A percentile compares a stretch with the other conserved stretches of the same genome.
Evolutionary conservation across 352 stramenopile genomes (phyloP).

Genomic region (Phytophthora litchii): DNA sequence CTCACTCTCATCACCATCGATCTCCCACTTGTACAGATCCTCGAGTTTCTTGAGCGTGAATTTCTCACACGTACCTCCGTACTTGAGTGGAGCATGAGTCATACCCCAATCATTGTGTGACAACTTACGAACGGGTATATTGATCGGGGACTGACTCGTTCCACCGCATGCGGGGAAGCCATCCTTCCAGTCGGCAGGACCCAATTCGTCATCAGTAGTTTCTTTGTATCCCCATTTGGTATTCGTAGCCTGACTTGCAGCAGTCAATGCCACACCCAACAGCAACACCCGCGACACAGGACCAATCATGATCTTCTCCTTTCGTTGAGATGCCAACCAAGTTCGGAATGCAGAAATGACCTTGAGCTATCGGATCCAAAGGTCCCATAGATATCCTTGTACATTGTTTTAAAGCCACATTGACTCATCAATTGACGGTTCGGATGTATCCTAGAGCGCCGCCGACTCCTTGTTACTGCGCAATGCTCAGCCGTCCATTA

Average conservation of each 20-base stretch:
- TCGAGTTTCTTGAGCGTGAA: constrained; percentile 67
- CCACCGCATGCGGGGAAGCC: constrained; percentile 42
- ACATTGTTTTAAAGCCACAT: constrained; percentile 1
- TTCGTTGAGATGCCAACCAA: constrained; percentile 4
- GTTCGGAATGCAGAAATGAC: constrained; percentile 9
- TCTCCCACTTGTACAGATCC: constrained; percentile 70
- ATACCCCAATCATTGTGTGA: constrained; percentile 52
- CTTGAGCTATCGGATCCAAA: background rate
- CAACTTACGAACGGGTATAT: constrained; percentile 40
- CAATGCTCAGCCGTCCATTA: constrained; percentile 25
- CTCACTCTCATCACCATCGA: constrained; percentile 43
- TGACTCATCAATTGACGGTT: constrained; percentile 17
- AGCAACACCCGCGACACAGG: constrained; percentile 29
- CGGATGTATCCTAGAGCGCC: constrained; percentile 13
- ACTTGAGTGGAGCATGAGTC: constrained; percentile 51
- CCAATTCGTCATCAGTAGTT: constrained; percentile 33
- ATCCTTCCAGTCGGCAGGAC: constrained; percentile 52
- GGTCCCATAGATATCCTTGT: constrained; percentile 8
- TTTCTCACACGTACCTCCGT: constrained; percentile 49
- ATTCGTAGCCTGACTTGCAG: constrained; percentile 16
- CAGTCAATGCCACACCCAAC: constrained; percentile 24
- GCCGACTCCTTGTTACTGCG: constrained; percentile 4
- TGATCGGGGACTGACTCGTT: constrained; percentile 61
- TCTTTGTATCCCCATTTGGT: constrained; percentile 61
- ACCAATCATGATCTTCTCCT: constrained; percentile 20